Base-by-base conservation (phyloP, 179 eudicot genomes). In the Carnegiea gigantea region DNA sequence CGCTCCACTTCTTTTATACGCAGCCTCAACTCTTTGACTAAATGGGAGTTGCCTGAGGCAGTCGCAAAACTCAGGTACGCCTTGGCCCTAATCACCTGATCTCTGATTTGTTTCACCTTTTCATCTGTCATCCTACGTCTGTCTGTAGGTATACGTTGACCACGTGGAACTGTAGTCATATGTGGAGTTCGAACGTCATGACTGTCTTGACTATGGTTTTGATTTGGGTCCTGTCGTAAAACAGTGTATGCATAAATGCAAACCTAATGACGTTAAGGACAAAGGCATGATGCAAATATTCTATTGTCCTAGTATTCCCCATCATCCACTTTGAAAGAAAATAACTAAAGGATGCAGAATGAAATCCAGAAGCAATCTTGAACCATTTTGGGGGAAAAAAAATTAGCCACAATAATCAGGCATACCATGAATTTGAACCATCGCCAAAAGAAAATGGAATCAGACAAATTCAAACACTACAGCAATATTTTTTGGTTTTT, bases 21-120 rank as follows among this genome's bases (percentile, higher is more conserved):
- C 44, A 84, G 78, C 80, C 84, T 93, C 91, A 97, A 84, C 85
- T 97, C 98, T 83, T 90, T 97, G 59, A 89, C 90, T 85, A 97
- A 82, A 77, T 92, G 95, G 77, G 93, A 84, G 82, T 89, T 93
- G 86, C 93, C 84, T 49, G 82, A 78, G 64, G 90, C 73, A 40
- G 90, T 85, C 77, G 93, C 87, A 87, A 94, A 91, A 84, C 83
- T 90, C 89, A 97, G 77, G 88, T 93, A 97, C 44, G 87, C 92
- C 88, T 83, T 91, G 79, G 99, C 99, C 89, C 97, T 91, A 82
- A 97, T 83, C 78, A 97, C 78, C 83, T 97, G 97, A 86, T 97
- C 99, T 84, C 89, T 94, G 86, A 95, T 95, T 87, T 91, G 91
- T 85, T 89, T 89, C 38, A 94, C 79, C 86, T 83, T 96, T 84